Conservation (phyloP, 225 moss, liverwort and hornwort species). For the Rhytidiadelphus loreus region DNA sequence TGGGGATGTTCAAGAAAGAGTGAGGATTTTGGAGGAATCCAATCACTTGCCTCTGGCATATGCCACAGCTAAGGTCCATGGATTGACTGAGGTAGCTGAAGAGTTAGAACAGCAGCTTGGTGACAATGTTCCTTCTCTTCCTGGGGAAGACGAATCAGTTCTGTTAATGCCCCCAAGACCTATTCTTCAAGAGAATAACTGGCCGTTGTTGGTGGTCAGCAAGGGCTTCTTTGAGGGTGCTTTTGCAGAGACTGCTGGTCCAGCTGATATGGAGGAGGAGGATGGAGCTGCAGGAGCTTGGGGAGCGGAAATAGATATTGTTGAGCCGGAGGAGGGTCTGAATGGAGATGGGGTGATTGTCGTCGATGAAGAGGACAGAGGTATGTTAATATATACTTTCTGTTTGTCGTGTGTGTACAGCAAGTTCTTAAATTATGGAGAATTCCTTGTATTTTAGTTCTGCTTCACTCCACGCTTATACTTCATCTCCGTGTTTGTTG, state of each 20-base stretch:
- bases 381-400: neutral
- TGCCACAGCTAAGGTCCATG: conserved; percentile 83
- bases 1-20: conserved; percentile 82
- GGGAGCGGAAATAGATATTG: conserved; percentile 81
- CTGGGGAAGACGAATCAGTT: conserved; percentile 34
- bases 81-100: conserved; percentile 57
- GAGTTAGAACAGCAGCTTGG: conserved; percentile 56
- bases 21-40: conserved; percentile 77
- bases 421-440: neutral
- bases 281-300: conserved; percentile 69
- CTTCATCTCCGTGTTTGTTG: neutral
- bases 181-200: conserved; percentile 82
- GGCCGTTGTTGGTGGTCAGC: conserved; percentile 86
- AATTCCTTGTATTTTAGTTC: neutral
- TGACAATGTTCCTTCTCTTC: conserved; percentile 51
- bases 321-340: conserved; percentile 53
- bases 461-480: neutral
- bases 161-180: conserved; percentile 76
- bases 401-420: neutral
- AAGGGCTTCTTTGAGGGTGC: conserved; percentile 95
- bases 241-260: conserved; percentile 50
- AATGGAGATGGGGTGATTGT: conserved; percentile 38
- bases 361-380: conserved; percentile 52
- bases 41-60: conserved; percentile 78
- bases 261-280: conserved; percentile 68